Evolutionary conservation across 345 rosid genomes (phyloP), one percentile per base, ranked within the genome.

Genomic region (Carallia pectinifolia): DNA sequence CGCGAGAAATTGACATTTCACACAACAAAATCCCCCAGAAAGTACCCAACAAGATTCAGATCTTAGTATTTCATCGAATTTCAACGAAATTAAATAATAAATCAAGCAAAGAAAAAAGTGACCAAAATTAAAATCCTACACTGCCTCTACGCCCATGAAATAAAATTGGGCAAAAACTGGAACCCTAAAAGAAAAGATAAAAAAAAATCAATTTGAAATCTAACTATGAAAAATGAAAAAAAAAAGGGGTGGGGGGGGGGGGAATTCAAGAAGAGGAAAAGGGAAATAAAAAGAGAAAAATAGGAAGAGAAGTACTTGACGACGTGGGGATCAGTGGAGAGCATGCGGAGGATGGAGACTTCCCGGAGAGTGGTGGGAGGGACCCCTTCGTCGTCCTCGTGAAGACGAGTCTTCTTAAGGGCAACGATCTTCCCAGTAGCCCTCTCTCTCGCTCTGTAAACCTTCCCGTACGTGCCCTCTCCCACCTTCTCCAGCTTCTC

Each of bases 401-500:
- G 92, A 72, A 95, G 99, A 71, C 97, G 99, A 6, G 99, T 95
- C 85, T 95, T 95, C 88, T 95, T 95, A 2, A 95, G 89, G 18
- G 99, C 99, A 4, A 95, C 99, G 78, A 90, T 90, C 63, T 80
- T 87, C 4, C 98, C 97, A 0, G 98, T 95, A 19, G 98, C 91
- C 78, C 86, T 89, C 88, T 95, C 99, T 69, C 89, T 85, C 38
- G 98, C 98, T 82, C 97, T 81, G 86, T 95, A 95, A 1, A 95
- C 98, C 74, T 95, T 95, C 9, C 98, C 99, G 76, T 92, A 95
- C 0, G 99, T 95, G 33, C 99, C 99, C 71, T 95, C 99, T 27
- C 99, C 99, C 4, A 95, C 99, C 74, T 95, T 95, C 90, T 95
- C 99, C 29, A 95, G 88, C 82, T 95, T 95, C 83, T 95, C 97